A percentile compares a stretch with the other conserved stretches of the same genome.
phyloP scores from a whole-genome alignment of 208 protist genomes.

The Naegleria lovaniensis region DNA sequence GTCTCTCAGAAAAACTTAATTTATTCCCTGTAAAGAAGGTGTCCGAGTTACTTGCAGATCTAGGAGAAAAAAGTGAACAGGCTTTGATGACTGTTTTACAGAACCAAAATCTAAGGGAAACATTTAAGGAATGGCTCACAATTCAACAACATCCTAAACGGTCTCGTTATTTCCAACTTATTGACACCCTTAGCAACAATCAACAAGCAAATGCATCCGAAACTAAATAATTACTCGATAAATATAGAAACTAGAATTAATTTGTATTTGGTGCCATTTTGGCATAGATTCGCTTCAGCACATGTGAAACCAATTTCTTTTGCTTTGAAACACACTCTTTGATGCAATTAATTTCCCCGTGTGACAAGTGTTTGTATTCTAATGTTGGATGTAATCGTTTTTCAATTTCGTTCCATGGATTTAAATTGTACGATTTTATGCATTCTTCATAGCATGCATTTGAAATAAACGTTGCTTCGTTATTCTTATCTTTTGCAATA shows the following conservation, averaged over 20 bases:
- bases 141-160: background rate
- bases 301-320: background rate
- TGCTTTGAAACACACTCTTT: background rate
- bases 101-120: background rate
- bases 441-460: background rate
- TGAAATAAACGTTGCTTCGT: background rate
- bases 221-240: background rate
- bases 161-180: background rate
- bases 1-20: background rate
- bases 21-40: background rate
- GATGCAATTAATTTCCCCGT: background rate
- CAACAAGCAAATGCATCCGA: background rate
- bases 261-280: background rate
- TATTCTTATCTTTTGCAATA: background rate
- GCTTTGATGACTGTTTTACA: background rate
- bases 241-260: background rate
- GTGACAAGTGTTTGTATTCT: background rate
- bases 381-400: background rate
- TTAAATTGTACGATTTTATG: background rate
- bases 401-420: background rate
- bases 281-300: background rate
- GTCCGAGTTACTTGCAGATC: background rate
- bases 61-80: background rate
- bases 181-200: background rate
- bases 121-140: background rate